Evolutionary conservation across 1,284 basidiomycete species (phyloP).

Genomic region (Heliocybe sulcata): DNA sequence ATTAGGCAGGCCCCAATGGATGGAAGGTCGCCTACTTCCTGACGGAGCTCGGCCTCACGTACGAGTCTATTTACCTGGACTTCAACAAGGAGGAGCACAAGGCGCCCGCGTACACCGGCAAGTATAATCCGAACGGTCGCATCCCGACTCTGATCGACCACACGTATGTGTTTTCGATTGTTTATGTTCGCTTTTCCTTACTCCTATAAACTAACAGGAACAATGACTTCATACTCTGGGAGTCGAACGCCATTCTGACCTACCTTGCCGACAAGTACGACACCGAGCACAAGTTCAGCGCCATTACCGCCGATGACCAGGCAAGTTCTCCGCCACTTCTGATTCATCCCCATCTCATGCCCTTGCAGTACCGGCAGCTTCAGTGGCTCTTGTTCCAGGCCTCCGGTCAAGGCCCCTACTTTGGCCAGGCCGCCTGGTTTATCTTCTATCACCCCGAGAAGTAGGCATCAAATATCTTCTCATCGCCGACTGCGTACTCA

Average conservation of each 20-base stretch:
- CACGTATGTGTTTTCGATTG: constrained; percentile 2
- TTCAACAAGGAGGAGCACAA: constrained; percentile 22
- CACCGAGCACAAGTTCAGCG: constrained; percentile 47
- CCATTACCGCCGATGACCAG: constrained; percentile 25
- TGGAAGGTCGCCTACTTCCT: constrained; percentile 21
- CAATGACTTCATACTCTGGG: constrained; percentile 55
- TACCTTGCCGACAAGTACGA: constrained; percentile 62
- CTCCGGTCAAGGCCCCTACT: constrained; percentile 2
- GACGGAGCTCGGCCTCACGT: constrained; percentile 21
- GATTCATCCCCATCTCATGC: background rate
- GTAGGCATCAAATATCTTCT: background rate
- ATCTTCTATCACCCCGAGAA: constrained; percentile 14
- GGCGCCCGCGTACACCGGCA: constrained; percentile 13
- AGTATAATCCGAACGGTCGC: constrained; percentile 25
- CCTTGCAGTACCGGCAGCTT: background rate
- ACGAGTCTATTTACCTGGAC: constrained; percentile 21
- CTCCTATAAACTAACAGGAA: background rate
- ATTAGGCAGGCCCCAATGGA: background rate
- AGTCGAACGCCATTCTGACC: constrained; percentile 59
- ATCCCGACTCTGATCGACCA: constrained; percentile 28
- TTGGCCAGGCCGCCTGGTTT: constrained; percentile 14
- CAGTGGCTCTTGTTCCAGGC: constrained; percentile 3
- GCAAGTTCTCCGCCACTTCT: background rate
- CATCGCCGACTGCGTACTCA: background rate
- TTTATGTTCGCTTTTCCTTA: constrained; percentile 9